These are phyloP conservation scores for Penicillium frequentans DNA, from an alignment of 2,329 filamentous ascomycete genomes.

Conservation along the genomic window DNA sequence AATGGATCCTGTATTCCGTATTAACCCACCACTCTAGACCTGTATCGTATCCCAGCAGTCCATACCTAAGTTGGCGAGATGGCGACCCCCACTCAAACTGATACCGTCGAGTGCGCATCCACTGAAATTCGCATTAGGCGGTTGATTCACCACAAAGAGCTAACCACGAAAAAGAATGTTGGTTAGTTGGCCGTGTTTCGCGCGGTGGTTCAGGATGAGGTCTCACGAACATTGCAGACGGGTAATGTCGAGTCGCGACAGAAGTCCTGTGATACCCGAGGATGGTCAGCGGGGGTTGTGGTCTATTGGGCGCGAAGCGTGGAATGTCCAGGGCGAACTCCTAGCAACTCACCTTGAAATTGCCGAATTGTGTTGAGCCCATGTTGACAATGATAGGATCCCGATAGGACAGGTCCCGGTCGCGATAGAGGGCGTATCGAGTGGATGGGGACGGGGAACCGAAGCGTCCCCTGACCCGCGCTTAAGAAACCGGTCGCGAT, in stretches of 20 bases:
- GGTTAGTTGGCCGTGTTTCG: conserved; percentile 13
- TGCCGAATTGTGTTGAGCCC: conserved; percentile 58
- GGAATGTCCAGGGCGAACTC: conserved; percentile 7
- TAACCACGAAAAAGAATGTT: conserved; percentile 34
- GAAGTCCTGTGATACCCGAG: conserved; percentile 61
- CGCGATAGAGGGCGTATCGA: not conserved
- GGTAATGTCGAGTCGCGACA: conserved; percentile 82
- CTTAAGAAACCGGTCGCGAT: conserved; percentile 5
- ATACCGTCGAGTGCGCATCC: conserved; percentile 80
- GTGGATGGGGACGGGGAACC: conserved; percentile 5
- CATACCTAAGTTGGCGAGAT: conserved; percentile 81
- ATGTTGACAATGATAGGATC: conserved; percentile 28
- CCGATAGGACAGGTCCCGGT: not conserved
- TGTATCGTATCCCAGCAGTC: not conserved
- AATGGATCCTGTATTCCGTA: conserved; percentile 69
- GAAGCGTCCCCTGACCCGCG: conserved; percentile 11
- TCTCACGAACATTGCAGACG: conserved; percentile 73
- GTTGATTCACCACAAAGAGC: conserved; percentile 65
- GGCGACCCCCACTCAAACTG: conserved; percentile 60
- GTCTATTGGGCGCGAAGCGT: conserved; percentile 2
- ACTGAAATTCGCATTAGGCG: conserved; percentile 49
- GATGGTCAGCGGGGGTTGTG: conserved; percentile 21
- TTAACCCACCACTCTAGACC: not conserved
- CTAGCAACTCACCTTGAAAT: conserved; percentile 53
- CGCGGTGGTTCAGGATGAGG: not conserved